These are phyloP conservation scores for Physocladia obscura DNA, from an alignment of 192 early-diverging fungal genomes.

Conservation along the genomic window DNA sequence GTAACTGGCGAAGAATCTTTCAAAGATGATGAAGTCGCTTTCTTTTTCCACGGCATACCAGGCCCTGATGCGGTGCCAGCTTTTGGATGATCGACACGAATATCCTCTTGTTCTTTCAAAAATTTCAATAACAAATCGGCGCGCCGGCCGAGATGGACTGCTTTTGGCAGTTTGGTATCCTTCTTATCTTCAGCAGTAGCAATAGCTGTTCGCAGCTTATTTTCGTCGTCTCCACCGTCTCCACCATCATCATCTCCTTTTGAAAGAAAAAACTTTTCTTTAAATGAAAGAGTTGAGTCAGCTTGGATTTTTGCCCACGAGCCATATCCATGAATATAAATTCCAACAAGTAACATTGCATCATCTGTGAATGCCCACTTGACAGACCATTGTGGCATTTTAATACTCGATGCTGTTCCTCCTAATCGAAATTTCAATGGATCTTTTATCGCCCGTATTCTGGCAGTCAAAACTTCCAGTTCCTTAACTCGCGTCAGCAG, in stretches of 20 bases:
- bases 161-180: conserved; percentile 70
- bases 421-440: conserved; percentile 73
- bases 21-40: conserved; percentile 9
- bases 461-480: conserved; percentile 61
- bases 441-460: conserved; percentile 58
- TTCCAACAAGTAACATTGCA: conserved; percentile 91
- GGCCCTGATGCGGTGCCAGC: background rate
- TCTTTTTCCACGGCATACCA: conserved; percentile 20
- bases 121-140: conserved; percentile 89
- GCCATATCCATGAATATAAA: conserved; percentile 91
- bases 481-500: conserved; percentile 76
- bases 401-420: conserved; percentile 57
- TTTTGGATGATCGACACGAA: conserved; percentile 15
- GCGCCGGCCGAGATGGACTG: conserved; percentile 80
- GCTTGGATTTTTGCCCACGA: conserved; percentile 80
- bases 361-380: conserved; percentile 91
- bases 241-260: conserved; percentile 33
- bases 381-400: conserved; percentile 80
- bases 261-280: conserved; percentile 81
- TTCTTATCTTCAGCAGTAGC: conserved; percentile 29
- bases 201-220: background rate
- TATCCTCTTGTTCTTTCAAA: conserved; percentile 66
- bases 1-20: conserved; percentile 9
- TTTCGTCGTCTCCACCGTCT: conserved; percentile 4
- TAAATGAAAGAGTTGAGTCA: conserved; percentile 75